phyloP scores from a whole-genome alignment of 2,329 filamentous ascomycete species.

The Epichloe gansuensis region DNA sequence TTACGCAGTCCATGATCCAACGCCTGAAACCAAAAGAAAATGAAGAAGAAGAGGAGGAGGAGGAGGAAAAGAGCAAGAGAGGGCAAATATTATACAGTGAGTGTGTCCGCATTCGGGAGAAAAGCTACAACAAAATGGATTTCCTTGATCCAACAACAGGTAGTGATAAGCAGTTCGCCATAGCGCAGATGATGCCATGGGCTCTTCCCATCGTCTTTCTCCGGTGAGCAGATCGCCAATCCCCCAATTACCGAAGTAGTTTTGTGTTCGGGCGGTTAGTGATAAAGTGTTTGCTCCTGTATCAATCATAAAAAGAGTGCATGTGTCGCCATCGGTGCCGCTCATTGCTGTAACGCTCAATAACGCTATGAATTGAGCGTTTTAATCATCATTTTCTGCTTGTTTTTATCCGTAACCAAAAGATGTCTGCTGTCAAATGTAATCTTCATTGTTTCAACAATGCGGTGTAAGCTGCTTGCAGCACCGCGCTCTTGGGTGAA shows the following conservation, averaged over 20 bases:
- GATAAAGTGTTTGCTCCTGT: background rate
- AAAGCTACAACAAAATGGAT: background rate
- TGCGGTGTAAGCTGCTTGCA: constrained; percentile 74
- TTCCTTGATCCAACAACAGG: constrained; percentile 2
- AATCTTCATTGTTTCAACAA: constrained; percentile 62
- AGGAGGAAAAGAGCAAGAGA: constrained; percentile 4
- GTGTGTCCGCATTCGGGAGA: background rate
- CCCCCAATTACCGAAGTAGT: background rate
- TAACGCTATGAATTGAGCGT: constrained; percentile 40
- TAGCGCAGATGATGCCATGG: background rate
- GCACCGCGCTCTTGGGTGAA: constrained; percentile 89
- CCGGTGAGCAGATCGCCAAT: constrained; percentile 1
- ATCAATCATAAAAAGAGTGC: background rate
- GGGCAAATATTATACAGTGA: background rate
- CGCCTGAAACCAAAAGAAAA: constrained; percentile 6
- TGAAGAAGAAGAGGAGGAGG: constrained; percentile 5
- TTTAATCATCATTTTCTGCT: constrained; percentile 61
- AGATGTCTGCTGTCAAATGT: constrained; percentile 53
- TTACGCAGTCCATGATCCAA: constrained; percentile 4
- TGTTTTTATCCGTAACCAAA: constrained; percentile 54
- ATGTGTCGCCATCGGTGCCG: background rate
- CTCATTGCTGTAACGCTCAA: constrained; percentile 11
- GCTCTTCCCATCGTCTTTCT: background rate
- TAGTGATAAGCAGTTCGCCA: background rate
- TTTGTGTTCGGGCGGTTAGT: background rate